These are phyloP conservation scores for Phytopythium mirpurense DNA, from an alignment of 352 stramenopile species.

Conservation along the genomic window DNA sequence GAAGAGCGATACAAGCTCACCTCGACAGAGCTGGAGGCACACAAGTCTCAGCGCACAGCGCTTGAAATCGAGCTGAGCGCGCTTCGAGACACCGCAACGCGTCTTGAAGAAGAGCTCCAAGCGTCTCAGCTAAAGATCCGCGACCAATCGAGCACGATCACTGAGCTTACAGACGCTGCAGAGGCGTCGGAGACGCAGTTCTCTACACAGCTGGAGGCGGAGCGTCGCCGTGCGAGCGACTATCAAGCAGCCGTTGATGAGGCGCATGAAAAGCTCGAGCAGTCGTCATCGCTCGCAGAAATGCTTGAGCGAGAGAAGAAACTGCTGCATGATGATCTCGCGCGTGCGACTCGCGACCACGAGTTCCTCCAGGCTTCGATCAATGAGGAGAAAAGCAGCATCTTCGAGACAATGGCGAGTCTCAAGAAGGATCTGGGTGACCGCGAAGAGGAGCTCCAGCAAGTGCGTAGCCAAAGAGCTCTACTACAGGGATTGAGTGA, in stretches of 20 bases:
- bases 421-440: not conserved
- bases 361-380: conserved; percentile 1
- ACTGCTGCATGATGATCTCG: conserved; percentile 2
- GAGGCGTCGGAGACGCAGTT: not conserved
- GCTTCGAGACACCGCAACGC: conserved; percentile 9
- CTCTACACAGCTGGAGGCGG: not conserved
- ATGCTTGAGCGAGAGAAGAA: conserved; percentile 5
- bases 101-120: conserved; percentile 14
- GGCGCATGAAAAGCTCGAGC: conserved; percentile 1
- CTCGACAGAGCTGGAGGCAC: conserved; percentile 9
- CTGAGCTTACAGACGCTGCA: not conserved
- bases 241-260: conserved; percentile 16
- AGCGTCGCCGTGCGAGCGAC: conserved; percentile 7
- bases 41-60: conserved; percentile 10
- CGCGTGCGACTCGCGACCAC: not conserved
- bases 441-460: not conserved
- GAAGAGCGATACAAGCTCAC: conserved; percentile 19
- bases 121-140: not conserved
- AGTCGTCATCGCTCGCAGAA: not conserved
- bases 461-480: not conserved
- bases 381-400: conserved; percentile 5
- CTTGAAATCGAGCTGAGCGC: conserved; percentile 11
- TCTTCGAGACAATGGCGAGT: not conserved
- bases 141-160: not conserved
- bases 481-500: not conserved